Evolutionary conservation across 75 land plant species (phyloP), one percentile per base, ranked within the genome.

Genomic region (Cryptomeria japonica): DNA sequence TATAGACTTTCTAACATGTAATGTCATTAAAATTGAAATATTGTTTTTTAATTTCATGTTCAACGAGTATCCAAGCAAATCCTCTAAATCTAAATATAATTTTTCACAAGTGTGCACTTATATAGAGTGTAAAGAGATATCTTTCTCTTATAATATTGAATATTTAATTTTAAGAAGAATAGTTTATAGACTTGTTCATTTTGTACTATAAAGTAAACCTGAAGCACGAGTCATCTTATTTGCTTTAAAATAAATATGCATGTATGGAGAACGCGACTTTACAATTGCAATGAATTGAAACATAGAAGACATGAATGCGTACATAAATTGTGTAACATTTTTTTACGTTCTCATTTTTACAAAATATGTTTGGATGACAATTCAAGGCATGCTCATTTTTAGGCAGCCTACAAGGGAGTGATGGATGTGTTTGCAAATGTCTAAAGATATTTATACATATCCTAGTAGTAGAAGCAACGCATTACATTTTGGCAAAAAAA

Each of bases 331-430:
- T 8, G 12, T 73, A 8, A 73, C 76, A 9, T 32, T 61, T 22
- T 28, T 22, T 61, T 22, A n/a, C n/a, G 4, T 41, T 5, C n/a
- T 22, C 31, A 11, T 44, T 25, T 80, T 80, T 28, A 80, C 49
- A 44, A 18, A 0, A 80, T n/a, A 87, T 85, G 55, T 78, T 84
- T 88, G 16, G 77, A 49, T 28, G 56, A 68, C 79, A 86, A 75
- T 16, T 75, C 72, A 37, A 89, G 84, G 32, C 87, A 88, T 39
- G 32, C 73, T 32, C 84, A 75, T 61, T 37, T 88, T 84, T 87
- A 85, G 34, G 88, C 87, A 36, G 87, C 91, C 28, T 97, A 96
- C 89, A 93, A 44, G 88, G 97, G 98, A 32, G 92, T 97, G 37
- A 75, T 83, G 85, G 95, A 96, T 89, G 94, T 93, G 16, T 84